These are phyloP conservation scores for Boletus mariae DNA, from an alignment of 1,284 basidiomycete genomes.

Conservation along the genomic window DNA sequence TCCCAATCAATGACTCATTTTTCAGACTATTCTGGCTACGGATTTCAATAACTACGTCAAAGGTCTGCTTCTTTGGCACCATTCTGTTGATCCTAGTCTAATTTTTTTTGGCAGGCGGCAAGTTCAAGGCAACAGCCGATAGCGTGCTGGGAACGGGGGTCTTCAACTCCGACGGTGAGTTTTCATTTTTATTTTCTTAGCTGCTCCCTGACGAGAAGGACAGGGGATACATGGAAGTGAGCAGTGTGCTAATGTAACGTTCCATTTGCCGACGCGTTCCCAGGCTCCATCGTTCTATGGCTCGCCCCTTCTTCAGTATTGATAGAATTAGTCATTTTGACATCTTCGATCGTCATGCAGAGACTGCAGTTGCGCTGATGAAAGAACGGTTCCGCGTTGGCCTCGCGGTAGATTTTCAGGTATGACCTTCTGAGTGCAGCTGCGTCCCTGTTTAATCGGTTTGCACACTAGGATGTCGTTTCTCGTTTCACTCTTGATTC, in stretches of 20 bases:
- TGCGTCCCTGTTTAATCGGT: neutral
- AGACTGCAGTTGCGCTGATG: slow-evolving; percentile 34
- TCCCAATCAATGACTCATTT: neutral
- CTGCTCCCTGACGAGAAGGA: neutral
- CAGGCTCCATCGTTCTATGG: slow-evolving; percentile 44
- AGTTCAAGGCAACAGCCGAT: slow-evolving; percentile 27
- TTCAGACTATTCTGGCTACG: slow-evolving; percentile 38
- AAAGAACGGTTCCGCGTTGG: slow-evolving; percentile 33
- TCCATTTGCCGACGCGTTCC: neutral
- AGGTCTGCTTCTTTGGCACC: slow-evolving; percentile 24
- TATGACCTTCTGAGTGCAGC: slow-evolving; percentile 11
- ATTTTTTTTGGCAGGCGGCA: slow-evolving; percentile 24
- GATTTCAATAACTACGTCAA: slow-evolving; percentile 44
- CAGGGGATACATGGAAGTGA: slow-evolving; percentile 43
- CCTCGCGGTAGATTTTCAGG: slow-evolving; percentile 43
- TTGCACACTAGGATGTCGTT: slow-evolving; percentile 33
- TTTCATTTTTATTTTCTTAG: neutral
- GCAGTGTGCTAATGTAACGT: neutral
- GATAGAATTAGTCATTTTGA: slow-evolving; percentile 48
- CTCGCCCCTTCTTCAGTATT: slow-evolving; percentile 44
- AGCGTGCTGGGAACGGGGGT: slow-evolving; percentile 43
- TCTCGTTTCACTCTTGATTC: slow-evolving; percentile 45
- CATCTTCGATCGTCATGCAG: slow-evolving; percentile 42
- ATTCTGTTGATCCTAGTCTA: slow-evolving; percentile 1
- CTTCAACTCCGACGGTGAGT: slow-evolving; percentile 44